These are phyloP conservation scores for Ustilago shanxiensis DNA, from an alignment of 1,284 basidiomycete genomes.

Conservation along the genomic window DNA sequence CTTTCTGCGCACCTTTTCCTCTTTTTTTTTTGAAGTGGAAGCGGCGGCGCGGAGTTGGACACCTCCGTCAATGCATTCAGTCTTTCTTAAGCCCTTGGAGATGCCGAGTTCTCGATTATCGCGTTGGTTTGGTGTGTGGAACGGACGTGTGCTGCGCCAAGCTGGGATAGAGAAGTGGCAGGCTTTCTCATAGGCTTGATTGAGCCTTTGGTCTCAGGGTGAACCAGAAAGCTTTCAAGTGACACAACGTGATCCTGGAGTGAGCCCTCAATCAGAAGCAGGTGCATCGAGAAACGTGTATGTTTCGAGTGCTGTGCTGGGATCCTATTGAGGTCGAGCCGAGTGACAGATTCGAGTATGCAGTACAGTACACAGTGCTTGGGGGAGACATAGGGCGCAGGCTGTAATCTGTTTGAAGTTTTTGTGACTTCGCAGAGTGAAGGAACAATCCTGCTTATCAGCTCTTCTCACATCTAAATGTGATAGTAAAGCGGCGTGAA, in stretches of 20 bases:
- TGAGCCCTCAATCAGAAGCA: no score
- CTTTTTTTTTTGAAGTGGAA: not conserved
- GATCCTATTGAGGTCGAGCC: no score
- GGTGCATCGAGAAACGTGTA: no score
- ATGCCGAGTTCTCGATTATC: not conserved
- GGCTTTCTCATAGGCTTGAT: no score
- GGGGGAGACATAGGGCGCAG: no score
- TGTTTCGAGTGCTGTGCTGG: no score
- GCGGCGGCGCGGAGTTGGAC: constrained; percentile 16
- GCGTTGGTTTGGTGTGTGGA: not conserved
- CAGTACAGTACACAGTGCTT: no score
- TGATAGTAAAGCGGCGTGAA: not conserved
- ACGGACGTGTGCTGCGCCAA: not conserved
- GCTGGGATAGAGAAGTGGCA: not conserved
- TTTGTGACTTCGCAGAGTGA: not conserved
- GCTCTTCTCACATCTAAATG: not conserved
- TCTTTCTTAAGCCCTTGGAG: no score
- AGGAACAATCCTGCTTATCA: not conserved
- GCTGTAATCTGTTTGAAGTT: not conserved
- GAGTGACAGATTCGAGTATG: no score
- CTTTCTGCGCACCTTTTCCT: not conserved
- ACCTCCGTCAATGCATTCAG: constrained; percentile 4
- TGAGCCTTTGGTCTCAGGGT: not conserved
- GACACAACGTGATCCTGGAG: not conserved
- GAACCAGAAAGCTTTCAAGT: not conserved